Percentiles rank a stretch among this genome's conserved stretches.
Conservation (phyloP, 2,329 filamentous ascomycete genomes). For the Davidsoniella neocaledoniae region DNA sequence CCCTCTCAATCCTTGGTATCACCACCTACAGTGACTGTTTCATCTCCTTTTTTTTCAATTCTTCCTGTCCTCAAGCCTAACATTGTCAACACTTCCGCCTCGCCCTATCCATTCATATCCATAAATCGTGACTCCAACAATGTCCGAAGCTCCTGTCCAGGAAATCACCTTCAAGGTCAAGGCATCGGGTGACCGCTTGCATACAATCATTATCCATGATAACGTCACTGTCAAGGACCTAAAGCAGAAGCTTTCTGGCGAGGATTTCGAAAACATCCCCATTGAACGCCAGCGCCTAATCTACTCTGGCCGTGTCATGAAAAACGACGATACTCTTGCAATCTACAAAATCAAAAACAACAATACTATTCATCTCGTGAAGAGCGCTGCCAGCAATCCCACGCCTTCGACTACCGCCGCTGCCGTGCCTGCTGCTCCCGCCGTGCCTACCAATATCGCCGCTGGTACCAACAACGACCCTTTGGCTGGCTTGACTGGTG, state of each 20-base stretch:
- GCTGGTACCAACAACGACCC: constrained; percentile 76
- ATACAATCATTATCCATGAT: constrained; percentile 63
- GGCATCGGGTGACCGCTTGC: constrained; percentile 79
- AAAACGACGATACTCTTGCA: constrained; percentile 73
- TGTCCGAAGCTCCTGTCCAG: constrained; percentile 49
- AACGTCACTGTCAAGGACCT: constrained; percentile 67
- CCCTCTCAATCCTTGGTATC: no score
- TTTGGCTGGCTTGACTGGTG: constrained; percentile 77
- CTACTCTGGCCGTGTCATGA: constrained; percentile 92
- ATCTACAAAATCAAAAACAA: constrained; percentile 91
- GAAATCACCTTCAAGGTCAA: constrained; percentile 95
- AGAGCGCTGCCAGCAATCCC: constrained; percentile 80
- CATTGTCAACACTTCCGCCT: constrained; percentile 2
- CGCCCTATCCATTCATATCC: not conserved
- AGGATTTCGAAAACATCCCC: constrained; percentile 74
- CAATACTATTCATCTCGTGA: constrained; percentile 92
- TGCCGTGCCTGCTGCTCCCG: constrained; percentile 25
- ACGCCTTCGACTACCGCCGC: constrained; percentile 26
- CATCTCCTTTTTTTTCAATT: not conserved
- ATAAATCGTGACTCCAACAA: constrained; percentile 31
- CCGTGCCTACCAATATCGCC: constrained; percentile 57
- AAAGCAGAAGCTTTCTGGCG: constrained; percentile 69
- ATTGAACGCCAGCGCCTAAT: constrained; percentile 84
- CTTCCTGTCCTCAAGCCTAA: constrained; percentile 12
- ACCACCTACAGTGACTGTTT: no score